phyloP scores from a whole-genome alignment of 2,329 filamentous ascomycete genomes.

The Talaromyces pinophilus region DNA sequence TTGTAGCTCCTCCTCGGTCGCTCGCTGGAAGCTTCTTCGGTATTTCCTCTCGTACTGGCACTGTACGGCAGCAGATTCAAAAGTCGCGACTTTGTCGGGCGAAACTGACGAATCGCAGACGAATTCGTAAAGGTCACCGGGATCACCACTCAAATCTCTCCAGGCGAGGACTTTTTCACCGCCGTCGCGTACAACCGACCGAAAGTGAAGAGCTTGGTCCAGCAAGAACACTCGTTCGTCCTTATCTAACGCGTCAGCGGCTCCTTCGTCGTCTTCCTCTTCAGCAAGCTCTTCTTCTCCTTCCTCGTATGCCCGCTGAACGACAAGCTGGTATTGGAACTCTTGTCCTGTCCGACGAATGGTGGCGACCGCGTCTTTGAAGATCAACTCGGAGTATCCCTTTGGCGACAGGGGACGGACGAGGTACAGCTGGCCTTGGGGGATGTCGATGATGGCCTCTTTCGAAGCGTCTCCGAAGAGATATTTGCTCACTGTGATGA shows the following conservation, averaged over 20 bases:
- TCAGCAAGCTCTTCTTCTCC: slow-evolving; percentile 92
- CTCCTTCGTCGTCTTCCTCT: slow-evolving; percentile 81
- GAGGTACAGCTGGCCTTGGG: slow-evolving; percentile 94
- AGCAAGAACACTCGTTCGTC: slow-evolving; percentile 97
- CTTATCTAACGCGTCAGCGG: slow-evolving; percentile 77
- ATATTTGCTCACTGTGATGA: slow-evolving; percentile 74
- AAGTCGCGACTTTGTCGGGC: slow-evolving; percentile 71
- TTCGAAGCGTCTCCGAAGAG: slow-evolving; percentile 87
- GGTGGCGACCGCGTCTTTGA: slow-evolving; percentile 90
- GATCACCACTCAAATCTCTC: slow-evolving; percentile 91
- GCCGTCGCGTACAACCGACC: slow-evolving; percentile 75
- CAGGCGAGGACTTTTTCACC: slow-evolving; percentile 88
- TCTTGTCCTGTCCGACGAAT: slow-evolving; percentile 93
- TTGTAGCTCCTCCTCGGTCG: slow-evolving; percentile 75
- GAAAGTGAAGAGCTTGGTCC: slow-evolving; percentile 87
- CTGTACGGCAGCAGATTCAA: slow-evolving; percentile 80
- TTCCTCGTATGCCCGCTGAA: slow-evolving; percentile 96
- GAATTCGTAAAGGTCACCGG: slow-evolving; percentile 95
- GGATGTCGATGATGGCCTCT: slow-evolving; percentile 89
- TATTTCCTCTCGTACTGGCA: slow-evolving; percentile 99
- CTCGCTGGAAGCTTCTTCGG: slow-evolving; percentile 73
- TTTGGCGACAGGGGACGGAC: slow-evolving; percentile 94
- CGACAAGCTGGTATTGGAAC: slow-evolving; percentile 94
- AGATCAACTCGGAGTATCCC: slow-evolving; percentile 97
- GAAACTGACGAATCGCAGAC: slow-evolving; percentile 79